Evolutionary conservation across 345 rosid species (phyloP), one percentile per base, ranked within the genome.

Genomic region (Abelmoschus esculentus): DNA sequence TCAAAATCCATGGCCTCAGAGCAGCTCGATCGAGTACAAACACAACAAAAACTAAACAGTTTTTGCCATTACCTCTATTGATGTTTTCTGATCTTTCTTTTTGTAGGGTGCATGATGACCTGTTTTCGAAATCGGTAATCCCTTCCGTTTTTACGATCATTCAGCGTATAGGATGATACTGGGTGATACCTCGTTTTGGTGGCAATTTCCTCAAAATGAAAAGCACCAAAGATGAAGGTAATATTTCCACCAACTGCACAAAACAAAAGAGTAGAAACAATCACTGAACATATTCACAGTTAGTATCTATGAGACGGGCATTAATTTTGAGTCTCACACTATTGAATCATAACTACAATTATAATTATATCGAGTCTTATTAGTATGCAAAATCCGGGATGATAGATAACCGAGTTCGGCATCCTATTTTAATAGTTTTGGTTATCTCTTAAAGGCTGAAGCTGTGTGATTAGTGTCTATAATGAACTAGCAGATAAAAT

Each of bases 121-220:
- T 66, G 57, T 40, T 49, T 22, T 47, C 58, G 38, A 63, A 54
- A 68, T 70, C 28, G 38, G 15, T 49, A 7, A 10, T 72, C 67
- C 57, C 62, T 36, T 50, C 19, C 3, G 2, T 10, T 34, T 40
- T 55, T 49, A 54, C 64, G 59, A 49, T 49, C 64, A 3, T n/a
- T 91, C 84, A 88, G 69, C 90, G 88, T 36, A 93, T 86, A 52
- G 86, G 90, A 80, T 87, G 88, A 75, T 93, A 90, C 54, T 90
- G 96, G 18, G 98, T 85, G 67, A 84, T 82, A 15, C 90, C 87
- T 22, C 98, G 89, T 78, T 84, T 93, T 12, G 98, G 96, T 47
- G 98, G 98, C 78, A 93, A 74, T 84, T 93, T 93, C 84, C 98
- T 85, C 83, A 93, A 77, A 70, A 93, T 89, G 85, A 86, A 89